Evolutionary conservation across 2,329 filamentous ascomycete species (phyloP), one percentile per base, ranked within the genome.

Genomic region (Colletotrichum cordylinicola): DNA sequence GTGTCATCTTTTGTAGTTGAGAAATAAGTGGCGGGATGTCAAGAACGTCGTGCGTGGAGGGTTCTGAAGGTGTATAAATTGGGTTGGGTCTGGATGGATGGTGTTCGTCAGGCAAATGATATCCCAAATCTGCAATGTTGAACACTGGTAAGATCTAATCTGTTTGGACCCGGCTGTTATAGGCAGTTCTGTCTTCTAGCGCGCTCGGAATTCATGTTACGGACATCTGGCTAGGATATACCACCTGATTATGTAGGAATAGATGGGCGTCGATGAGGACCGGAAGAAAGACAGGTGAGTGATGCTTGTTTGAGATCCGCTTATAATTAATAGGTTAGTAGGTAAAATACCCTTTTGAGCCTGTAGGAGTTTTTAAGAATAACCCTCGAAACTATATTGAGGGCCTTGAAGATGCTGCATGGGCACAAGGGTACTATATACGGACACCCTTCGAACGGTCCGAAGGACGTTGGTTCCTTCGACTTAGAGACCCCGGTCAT

Each of bases 51-150:
- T 21, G 2, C n/a, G 12, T 52, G 6, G 2, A 24, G n/a, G n/a
- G 3, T 52, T 13, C 6, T 4, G 0, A 2, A 4, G n/a, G 43
- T 52, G 13, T 52, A 8, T 13, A 21, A 24, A n/a, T n/a, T 21
- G 43, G 6, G 1, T 48, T 48, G 43, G 10, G 13, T 21, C 4
- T 13, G 43, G 43, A 52, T 13, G 43, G 43, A 52, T 7, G 18
- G n/a, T 8, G 4, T n/a, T 21, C 43, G 39, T 9, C 39, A 48
- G 6, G 39, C 39, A 18, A 48, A 48, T 48, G 0, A 48, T n/a
- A 0, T n/a, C 1, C 18, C 39, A n/a, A 0, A 12, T 9, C 4
- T n/a, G 39, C 0, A n/a, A 2, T 0, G 6, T 48, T 48, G 18
- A 6, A 48, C 2, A 48, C 10, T 18, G 18, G 3, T 2, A n/a